Evolutionary conservation across 75 land plant genomes (phyloP).

Genomic region (Pinus taeda): DNA sequence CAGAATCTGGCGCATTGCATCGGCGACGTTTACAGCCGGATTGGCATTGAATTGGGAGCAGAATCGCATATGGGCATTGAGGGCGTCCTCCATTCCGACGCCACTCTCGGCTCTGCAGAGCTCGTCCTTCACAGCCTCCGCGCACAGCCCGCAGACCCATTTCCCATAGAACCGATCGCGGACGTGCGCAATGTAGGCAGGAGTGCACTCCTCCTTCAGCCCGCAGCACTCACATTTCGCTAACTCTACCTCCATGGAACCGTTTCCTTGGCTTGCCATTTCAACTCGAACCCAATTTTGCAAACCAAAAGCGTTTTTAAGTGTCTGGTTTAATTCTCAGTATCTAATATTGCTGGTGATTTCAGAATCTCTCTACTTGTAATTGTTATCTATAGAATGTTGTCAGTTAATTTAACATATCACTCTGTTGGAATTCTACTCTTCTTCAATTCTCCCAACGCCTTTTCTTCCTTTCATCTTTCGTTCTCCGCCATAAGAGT

Average conservation of each 20-base stretch:
- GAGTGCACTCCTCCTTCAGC: slow-evolving; percentile 65
- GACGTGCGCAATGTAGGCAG: slow-evolving; percentile 41
- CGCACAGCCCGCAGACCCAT: slow-evolving; percentile 72
- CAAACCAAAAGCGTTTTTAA: no score
- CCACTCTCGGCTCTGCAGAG: slow-evolving; percentile 21
- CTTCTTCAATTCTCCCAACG: neutral
- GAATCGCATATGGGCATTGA: slow-evolving; percentile 66
- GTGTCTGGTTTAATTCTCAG: neutral
- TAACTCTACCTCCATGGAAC: slow-evolving; percentile 29
- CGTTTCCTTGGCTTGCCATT: neutral
- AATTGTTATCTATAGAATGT: no score
- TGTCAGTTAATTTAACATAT: no score
- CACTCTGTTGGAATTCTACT: no score
- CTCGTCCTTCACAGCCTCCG: slow-evolving; percentile 72
- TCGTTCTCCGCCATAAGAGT: slow-evolving; percentile 6
- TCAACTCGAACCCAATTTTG: neutral
- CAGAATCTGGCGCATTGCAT: slow-evolving; percentile 46
- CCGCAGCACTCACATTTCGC: slow-evolving; percentile 72
- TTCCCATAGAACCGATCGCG: slow-evolving; percentile 50
- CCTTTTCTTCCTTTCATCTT: neutral
- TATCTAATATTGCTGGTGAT: neutral
- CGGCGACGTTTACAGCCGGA: slow-evolving; percentile 60
- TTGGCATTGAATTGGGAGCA: slow-evolving; percentile 60
- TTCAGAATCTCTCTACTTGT: no score
- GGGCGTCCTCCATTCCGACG: slow-evolving; percentile 54